A percentile compares a stretch with the other conserved stretches of the same genome.
Evolutionary conservation across 148 eudicot species (phyloP).

Genomic region (Nepenthes mirabilis): DNA sequence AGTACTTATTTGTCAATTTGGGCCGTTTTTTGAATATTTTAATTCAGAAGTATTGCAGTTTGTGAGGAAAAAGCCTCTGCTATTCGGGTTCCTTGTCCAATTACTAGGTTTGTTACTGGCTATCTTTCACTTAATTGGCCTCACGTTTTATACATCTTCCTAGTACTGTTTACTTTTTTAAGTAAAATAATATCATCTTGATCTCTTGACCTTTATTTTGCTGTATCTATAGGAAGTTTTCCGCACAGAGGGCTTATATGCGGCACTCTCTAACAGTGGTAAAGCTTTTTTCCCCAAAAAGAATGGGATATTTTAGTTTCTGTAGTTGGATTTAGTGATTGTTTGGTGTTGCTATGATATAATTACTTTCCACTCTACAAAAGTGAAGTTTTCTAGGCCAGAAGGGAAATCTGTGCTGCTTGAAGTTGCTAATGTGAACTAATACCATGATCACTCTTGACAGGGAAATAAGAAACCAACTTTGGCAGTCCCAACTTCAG

Average conservation of each 20-base stretch:
- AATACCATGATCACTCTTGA: constrained; percentile 7
- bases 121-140: not conserved
- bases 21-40: constrained; percentile 1
- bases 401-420: not conserved
- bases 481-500: constrained; percentile 7
- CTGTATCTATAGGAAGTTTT: constrained; percentile 46
- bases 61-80: constrained; percentile 18
- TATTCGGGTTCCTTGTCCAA: constrained; percentile 39
- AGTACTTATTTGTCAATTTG: constrained; percentile 6
- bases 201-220: constrained; percentile 2
- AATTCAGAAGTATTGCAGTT: constrained; percentile 32
- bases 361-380: not conserved
- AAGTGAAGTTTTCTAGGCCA: not conserved
- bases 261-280: constrained; percentile 42
- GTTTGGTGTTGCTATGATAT: not conserved
- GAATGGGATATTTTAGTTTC: not conserved
- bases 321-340: not conserved
- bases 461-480: constrained; percentile 30
- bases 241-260: constrained; percentile 35
- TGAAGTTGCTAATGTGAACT: not conserved
- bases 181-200: not conserved
- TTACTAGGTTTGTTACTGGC: constrained; percentile 45
- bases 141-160: not conserved
- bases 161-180: not conserved
- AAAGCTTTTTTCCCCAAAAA: not conserved